phyloP scores from a whole-genome alignment of 768 basidiomycete species.

The Pleurotus tuoliensis region DNA sequence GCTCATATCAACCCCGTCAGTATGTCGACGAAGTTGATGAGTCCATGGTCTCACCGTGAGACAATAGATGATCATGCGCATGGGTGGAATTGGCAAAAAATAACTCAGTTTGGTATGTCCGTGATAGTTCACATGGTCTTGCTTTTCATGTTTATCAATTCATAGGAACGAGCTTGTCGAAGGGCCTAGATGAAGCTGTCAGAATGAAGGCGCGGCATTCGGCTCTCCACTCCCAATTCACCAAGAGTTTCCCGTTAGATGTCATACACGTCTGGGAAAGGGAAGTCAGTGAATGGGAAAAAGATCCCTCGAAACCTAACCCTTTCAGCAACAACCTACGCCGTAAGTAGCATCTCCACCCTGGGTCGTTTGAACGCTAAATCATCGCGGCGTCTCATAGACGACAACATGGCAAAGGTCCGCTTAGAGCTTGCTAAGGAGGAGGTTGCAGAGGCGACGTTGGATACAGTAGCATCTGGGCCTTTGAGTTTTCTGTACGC shows the following conservation, averaged over 20 bases:
- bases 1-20: slow-evolving; percentile 18
- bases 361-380: background rate
- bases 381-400: background rate
- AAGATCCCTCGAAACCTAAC: slow-evolving; percentile 6
- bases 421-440: background rate
- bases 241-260: no score
- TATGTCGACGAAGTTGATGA: slow-evolving; percentile 26
- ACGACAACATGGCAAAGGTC: background rate
- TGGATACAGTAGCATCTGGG: no score
- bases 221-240: no score
- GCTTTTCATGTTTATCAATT: background rate
- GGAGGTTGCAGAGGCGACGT: background rate
- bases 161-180: background rate
- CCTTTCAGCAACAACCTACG: slow-evolving; percentile 6
- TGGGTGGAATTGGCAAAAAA: slow-evolving; percentile 17
- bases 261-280: background rate
- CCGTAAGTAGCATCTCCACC: no score
- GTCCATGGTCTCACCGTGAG: slow-evolving; percentile 12
- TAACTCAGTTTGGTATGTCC: background rate
- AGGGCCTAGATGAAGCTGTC: background rate
- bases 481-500: no score
- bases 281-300: slow-evolving; percentile 9
- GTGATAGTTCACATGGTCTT: background rate
- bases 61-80: slow-evolving; percentile 24
- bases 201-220: no score